Conservation (phyloP, 768 basidiomycete species). For the Pisolithus sp. region DNA sequence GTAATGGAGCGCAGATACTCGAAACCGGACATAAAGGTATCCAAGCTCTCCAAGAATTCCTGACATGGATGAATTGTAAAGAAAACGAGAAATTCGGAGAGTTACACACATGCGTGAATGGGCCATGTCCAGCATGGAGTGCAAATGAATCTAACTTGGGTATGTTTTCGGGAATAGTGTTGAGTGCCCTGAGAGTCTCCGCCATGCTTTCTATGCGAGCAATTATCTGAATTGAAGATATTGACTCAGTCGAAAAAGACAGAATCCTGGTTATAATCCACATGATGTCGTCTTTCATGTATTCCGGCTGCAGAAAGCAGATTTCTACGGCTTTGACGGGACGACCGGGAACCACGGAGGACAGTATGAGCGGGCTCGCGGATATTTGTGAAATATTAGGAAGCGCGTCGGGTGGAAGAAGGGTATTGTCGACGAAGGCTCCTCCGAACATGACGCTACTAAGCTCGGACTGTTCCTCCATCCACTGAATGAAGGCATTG, state of each 20-base stretch:
- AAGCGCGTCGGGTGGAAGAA: slow-evolving; percentile 10
- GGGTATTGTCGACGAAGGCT: slow-evolving; percentile 3
- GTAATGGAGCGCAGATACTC: slow-evolving; percentile 14
- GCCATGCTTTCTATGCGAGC: slow-evolving; percentile 7
- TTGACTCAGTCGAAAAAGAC: slow-evolving; percentile 13
- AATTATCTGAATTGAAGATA: slow-evolving; percentile 21
- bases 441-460: slow-evolving; percentile 20
- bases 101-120: slow-evolving; percentile 15
- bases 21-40: slow-evolving; percentile 17
- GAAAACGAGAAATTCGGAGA: not conserved
- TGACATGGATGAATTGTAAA: not conserved
- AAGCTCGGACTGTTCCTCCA: slow-evolving; percentile 15
- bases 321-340: slow-evolving; percentile 20
- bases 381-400: slow-evolving; percentile 19
- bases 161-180: slow-evolving; percentile 13
- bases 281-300: slow-evolving; percentile 19
- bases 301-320: slow-evolving; percentile 18
- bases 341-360: slow-evolving; percentile 19
- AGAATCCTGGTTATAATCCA: slow-evolving; percentile 16
- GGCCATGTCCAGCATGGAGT: slow-evolving; percentile 19
- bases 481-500: slow-evolving; percentile 11
- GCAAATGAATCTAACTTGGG: slow-evolving; percentile 14
- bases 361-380: slow-evolving; percentile 19
- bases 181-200: slow-evolving; percentile 15
- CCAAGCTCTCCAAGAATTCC: slow-evolving; percentile 19